Base-by-base conservation (phyloP, 2,329 filamentous ascomycete genomes). In the Penicillium thymicola region DNA sequence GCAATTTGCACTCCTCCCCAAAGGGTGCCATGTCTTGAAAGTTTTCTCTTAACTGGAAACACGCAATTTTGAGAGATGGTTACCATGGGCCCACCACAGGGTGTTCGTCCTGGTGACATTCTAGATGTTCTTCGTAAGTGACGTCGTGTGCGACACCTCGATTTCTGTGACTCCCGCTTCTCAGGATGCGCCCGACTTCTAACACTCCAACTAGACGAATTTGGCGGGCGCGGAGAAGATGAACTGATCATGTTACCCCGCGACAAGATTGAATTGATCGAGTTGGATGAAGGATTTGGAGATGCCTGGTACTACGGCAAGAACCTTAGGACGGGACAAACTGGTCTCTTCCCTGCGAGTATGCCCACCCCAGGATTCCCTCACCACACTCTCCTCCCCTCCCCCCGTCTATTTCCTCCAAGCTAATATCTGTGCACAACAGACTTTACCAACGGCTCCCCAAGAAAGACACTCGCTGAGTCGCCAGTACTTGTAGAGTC, bases 151-250 rank as follows among this genome's bases (percentile, higher is more conserved):
- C 59, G 55, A 55, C 57, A 50, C 16, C 42, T 38, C 32, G 51
- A 52, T 43, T n/a, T 28, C 13, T 4, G 21, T 10, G 16, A 27
- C 21, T 23, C 30, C 34, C 11, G 2, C 8, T 43, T 32, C 38
- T 46, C 51, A 48, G n/a, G 25, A 50, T 41, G 52, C 55, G 61
- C 52, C 54, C 47, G n/a, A 37, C 49, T 44, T 13, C 44, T 58
- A 56, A 55, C 51, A 47, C 36, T 47, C 28, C 44, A 55, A 43
- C n/a, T 64, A 96, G 91, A 99, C 77, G 92, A 97, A 76, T 97
- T 99, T 74, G 81, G 87, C 65, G 92, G 93, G 56, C 87, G 94
- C 65, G 95, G 92, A 74, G 89, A 90, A 56, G 94, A 99, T 76
- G 94, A 99, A 80, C 82, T 99, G 70, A 95, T 86, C 66, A 81